Conservation (phyloP, 164 flowering plant species). For the Stephania yunnanensis region DNA sequence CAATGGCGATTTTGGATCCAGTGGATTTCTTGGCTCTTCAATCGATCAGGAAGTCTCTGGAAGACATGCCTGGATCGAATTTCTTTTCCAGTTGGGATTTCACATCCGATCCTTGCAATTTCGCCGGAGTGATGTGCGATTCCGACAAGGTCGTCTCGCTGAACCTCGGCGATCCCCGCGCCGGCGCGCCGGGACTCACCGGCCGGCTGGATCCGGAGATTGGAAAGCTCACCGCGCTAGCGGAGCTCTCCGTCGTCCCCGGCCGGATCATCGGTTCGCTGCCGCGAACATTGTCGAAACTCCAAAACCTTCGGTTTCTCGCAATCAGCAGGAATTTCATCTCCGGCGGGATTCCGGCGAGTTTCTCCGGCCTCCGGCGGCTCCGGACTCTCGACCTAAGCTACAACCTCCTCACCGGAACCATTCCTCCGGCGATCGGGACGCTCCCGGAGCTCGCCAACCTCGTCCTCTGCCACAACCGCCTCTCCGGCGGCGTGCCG, state of each 20-base stretch:
- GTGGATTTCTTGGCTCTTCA: slow-evolving; percentile 32
- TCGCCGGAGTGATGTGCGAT: slow-evolving; percentile 28
- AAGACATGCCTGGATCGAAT: slow-evolving; percentile 31
- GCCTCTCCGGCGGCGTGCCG: slow-evolving; percentile 66
- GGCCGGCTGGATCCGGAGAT: slow-evolving; percentile 74
- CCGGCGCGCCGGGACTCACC: slow-evolving; percentile 80
- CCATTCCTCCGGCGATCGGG: slow-evolving; percentile 49
- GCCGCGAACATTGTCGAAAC: slow-evolving; percentile 49
- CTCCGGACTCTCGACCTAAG: slow-evolving; percentile 84
- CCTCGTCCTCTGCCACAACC: slow-evolving; percentile 71
- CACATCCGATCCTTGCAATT: slow-evolving; percentile 37
- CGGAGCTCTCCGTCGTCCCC: slow-evolving; percentile 73
- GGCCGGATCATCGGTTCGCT: slow-evolving; percentile 64
- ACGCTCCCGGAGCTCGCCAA: slow-evolving; percentile 48
- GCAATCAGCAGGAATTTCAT: slow-evolving; percentile 55
- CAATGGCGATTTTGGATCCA: slow-evolving; percentile 24
- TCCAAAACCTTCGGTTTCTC: slow-evolving; percentile 54
- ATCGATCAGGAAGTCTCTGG: slow-evolving; percentile 21
- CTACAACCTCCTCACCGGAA: slow-evolving; percentile 63
- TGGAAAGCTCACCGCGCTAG: slow-evolving; percentile 64
- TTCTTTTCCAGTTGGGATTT: slow-evolving; percentile 35
- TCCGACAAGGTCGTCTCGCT: slow-evolving; percentile 20
- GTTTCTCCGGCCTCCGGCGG: slow-evolving; percentile 33
- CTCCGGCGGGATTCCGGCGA: slow-evolving; percentile 58
- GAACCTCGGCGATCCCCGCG: slow-evolving; percentile 72